Conservation (phyloP, 2,329 filamentous ascomycete genomes). For the Fusarium verticillioides region DNA sequence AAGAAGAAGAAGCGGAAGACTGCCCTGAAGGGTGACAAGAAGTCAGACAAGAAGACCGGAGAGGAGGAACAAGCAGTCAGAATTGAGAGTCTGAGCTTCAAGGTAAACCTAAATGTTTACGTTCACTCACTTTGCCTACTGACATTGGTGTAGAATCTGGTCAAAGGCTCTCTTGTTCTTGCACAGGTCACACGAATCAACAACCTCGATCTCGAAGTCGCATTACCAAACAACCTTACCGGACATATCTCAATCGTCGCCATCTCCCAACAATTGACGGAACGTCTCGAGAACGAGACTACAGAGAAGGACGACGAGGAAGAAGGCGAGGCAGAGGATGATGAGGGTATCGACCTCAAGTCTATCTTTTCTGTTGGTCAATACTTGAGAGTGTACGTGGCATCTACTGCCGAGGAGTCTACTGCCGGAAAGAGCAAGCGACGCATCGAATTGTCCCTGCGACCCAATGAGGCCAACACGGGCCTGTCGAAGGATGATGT, state of each 20-base stretch:
- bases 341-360: conserved; percentile 75
- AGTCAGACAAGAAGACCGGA: conserved; percentile 56
- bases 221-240: conserved; percentile 90
- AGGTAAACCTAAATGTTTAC: conserved; percentile 64
- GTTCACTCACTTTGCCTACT: conserved; percentile 31
- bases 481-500: conserved; percentile 79
- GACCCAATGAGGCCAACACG: conserved; percentile 81
- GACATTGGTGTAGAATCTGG: conserved; percentile 71
- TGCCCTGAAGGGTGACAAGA: conserved; percentile 63
- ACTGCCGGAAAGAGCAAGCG: conserved; percentile 73
- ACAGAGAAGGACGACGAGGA: conserved; percentile 64
- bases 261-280: conserved; percentile 83
- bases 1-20: conserved; percentile 68
- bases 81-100: conserved; percentile 89
- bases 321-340: conserved; percentile 61
- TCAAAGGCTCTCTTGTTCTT: conserved; percentile 86
- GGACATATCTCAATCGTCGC: conserved; percentile 92
- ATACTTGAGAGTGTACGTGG: conserved; percentile 86
- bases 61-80: conserved; percentile 68
- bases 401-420: conserved; percentile 78
- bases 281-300: conserved; percentile 77
- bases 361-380: conserved; percentile 85
- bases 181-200: conserved; percentile 88
- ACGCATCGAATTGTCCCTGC: conserved; percentile 87
- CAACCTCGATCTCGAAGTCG: conserved; percentile 79